Base-by-base conservation (phyloP, 2,329 filamentous ascomycete species). In the Rhinocladiella similis region DNA sequence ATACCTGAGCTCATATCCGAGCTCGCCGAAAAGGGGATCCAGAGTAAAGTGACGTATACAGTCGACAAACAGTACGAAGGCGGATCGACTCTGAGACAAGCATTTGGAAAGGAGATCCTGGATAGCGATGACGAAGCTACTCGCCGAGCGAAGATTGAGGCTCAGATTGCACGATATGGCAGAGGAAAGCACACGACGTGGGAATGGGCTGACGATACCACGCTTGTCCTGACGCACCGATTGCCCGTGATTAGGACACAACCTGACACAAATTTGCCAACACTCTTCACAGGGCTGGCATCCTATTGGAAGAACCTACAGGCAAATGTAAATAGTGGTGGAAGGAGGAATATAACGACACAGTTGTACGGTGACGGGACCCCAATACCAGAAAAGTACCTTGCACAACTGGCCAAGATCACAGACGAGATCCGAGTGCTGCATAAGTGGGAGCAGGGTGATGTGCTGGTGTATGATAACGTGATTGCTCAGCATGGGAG, bases 351-450 rank as follows among this genome's bases (percentile, higher is more conserved):
- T 27, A 63, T 70, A 14, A 70, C 71, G 3, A 65, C 70, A 49
- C 75, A 77, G 57, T 57, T 75, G 1, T 79, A 71, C 62, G 77
- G 77, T 1, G 77, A 80, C 61, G 77, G 76, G 3, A 75, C 72
- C 7, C 71, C 70, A 1, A 80, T 80, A 41, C 76, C 77, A 0
- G 75, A 78, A 14, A 68, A 71, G 61, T 77, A 77, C 58, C 65
- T 79, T 12, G 71, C 63, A 14, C 69, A 68, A 51, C 65, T 79
- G 47, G 72, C 72, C 0, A 67, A 73, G 57, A 77, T 79, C 38
- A 79, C 77, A 10, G 76, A 80, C 56, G 75, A 79, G 57, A 79
- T 79, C 50, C 72, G 76, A 3, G 77, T 80, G n/a, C 61, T 80
- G 51, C 77, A 80, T 62, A 71, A 70, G 47, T 80, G 77, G 77